Evolutionary conservation across 139 green algal genomes (phyloP), one percentile per base, ranked within the genome.

Genomic region (Coccomyxa sp.): DNA sequence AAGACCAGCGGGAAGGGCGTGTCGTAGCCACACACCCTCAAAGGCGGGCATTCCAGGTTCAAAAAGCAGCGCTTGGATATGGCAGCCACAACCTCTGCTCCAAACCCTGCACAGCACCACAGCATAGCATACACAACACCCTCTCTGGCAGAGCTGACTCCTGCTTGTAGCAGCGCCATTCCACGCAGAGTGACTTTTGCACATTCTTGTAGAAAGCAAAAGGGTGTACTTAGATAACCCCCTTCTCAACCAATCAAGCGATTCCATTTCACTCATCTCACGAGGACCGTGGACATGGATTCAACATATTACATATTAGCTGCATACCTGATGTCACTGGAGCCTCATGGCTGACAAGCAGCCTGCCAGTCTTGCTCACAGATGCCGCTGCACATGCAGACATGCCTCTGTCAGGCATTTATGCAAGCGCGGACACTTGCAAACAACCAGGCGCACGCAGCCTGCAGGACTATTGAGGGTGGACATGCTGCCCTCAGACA

Each of bases 291-390:
- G n/a, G n/a, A n/a, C n/a, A n/a, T n/a, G n/a, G n/a, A n/a, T n/a
- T n/a, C n/a, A n/a, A n/a, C n/a, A n/a, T n/a, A n/a, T n/a, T n/a
- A n/a, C n/a, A n/a, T n/a, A n/a, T n/a, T n/a, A n/a, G n/a, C n/a
- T n/a, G n/a, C n/a, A n/a, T n/a, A n/a, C n/a, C n/a, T 6, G 69
- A 74, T 9, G 94, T 97, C 6, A 95, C 58, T 0, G 95, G 95
- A 24, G 95, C 95, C 87, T 98, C 95, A 79, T 98, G 95, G 64
- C 80, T 93, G 16, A 98, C 94, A 39, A 97, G 68, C 55, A 97
- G 83, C 31, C 91, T 81, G 27, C 91, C 92, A 39, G 88, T 96
- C 71, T 88, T 89, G 58, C 76, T 84, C 16, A 95, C 90, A 22
- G 84, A 91, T 2, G 82, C 81, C 31, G 85, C 84, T 79, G 77